Evolutionary conservation across 2,329 filamentous ascomycete genomes (phyloP).

Genomic region (Rhinocladiella mackenziei): DNA sequence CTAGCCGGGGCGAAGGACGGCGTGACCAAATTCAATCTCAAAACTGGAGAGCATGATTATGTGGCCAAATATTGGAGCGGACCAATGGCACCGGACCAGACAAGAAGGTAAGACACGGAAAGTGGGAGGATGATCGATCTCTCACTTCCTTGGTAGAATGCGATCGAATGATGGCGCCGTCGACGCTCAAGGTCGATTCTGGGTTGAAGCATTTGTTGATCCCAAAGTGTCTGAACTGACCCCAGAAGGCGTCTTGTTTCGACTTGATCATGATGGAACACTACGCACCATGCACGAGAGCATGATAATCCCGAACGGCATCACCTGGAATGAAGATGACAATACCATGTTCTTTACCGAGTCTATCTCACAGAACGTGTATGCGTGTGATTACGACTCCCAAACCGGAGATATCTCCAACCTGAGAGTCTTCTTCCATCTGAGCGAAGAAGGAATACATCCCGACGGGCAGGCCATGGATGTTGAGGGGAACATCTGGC

Average conservation of each 20-base stretch:
- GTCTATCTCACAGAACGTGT: conserved; percentile 66
- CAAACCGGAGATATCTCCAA: conserved; percentile 63
- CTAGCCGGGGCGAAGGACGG: conserved; percentile 77
- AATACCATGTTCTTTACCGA: conserved; percentile 80
- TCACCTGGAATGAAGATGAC: conserved; percentile 71
- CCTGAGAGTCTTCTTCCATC: conserved; percentile 68
- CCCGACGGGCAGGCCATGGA: conserved; percentile 87
- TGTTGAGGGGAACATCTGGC: conserved; percentile 81
- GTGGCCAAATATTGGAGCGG: conserved; percentile 55
- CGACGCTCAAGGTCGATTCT: conserved; percentile 76
- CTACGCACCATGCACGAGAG: conserved; percentile 58
- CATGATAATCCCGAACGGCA: conserved; percentile 78
- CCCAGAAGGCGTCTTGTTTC: conserved; percentile 64
- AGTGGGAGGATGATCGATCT: conserved; percentile 8
- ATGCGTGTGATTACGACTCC: conserved; percentile 68
- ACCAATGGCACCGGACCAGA: conserved; percentile 45
- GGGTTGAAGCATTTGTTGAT: conserved; percentile 84
- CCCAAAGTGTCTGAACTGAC: conserved; percentile 56
- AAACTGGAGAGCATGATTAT: conserved; percentile 53
- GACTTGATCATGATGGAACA: conserved; percentile 60
- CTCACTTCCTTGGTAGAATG: conserved; percentile 37
- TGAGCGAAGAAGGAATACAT: conserved; percentile 57
- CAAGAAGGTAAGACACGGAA: conserved; percentile 39
- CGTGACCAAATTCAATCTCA: conserved; percentile 69
- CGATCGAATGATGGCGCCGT: conserved; percentile 77